These are phyloP conservation scores for Bretziella fagacearum DNA, from an alignment of 2,329 filamentous ascomycete species.

Conservation along the genomic window DNA sequence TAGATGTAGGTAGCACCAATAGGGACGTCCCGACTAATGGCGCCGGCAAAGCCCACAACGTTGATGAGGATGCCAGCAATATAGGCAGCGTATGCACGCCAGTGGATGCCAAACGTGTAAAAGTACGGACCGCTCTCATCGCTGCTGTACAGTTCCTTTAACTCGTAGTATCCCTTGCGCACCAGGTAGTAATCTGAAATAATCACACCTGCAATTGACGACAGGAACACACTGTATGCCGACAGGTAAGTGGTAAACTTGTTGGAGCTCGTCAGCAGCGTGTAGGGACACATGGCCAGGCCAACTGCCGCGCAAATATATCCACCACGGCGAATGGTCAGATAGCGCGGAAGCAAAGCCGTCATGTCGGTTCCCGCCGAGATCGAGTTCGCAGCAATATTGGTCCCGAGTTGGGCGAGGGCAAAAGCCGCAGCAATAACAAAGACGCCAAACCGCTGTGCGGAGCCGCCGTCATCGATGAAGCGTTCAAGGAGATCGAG, in stretches of 20 bases:
- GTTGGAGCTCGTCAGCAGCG: slow-evolving; percentile 56
- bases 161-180: slow-evolving; percentile 61
- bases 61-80: slow-evolving; percentile 74
- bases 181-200: slow-evolving; percentile 76
- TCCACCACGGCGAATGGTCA: slow-evolving; percentile 73
- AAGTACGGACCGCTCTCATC: slow-evolving; percentile 53
- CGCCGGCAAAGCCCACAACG: slow-evolving; percentile 78
- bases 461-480: slow-evolving; percentile 50
- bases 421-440: slow-evolving; percentile 54
- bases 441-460: slow-evolving; percentile 58
- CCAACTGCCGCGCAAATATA: slow-evolving; percentile 71
- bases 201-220: slow-evolving; percentile 84
- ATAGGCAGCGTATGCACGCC: slow-evolving; percentile 71
- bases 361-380: slow-evolving; percentile 73
- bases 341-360: slow-evolving; percentile 58
- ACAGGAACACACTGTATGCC: slow-evolving; percentile 86
- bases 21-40: slow-evolving; percentile 55
- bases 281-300: slow-evolving; percentile 75
- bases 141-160: slow-evolving; percentile 63
- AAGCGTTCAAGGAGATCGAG: slow-evolving; percentile 49
- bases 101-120: slow-evolving; percentile 57
- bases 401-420: slow-evolving; percentile 69
- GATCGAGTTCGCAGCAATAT: slow-evolving; percentile 74
- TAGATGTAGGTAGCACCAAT: slow-evolving; percentile 71
- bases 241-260: slow-evolving; percentile 85